Evolutionary conservation across 2,329 filamentous ascomycete genomes (phyloP), one percentile per base, ranked within the genome.

Genomic region (Claviceps sorghi): DNA sequence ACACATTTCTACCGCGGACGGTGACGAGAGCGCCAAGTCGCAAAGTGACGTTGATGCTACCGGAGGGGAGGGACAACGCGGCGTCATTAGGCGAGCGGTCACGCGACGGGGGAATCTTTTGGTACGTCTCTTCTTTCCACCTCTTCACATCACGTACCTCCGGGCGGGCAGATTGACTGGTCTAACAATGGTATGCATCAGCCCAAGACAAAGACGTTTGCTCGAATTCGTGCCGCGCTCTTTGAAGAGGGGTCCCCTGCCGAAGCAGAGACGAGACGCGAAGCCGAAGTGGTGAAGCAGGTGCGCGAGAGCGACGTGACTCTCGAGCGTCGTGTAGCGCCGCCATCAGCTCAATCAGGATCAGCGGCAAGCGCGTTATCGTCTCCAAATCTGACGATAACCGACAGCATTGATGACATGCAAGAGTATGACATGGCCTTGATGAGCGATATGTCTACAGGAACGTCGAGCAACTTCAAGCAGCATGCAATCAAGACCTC

Each of bases 121-220:
- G 63, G 88, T 93, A 74, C 65, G 49, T 45, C n/a, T 38, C 5
- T 11, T 26, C 7, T 32, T 29, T 26, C 7, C 26, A 4, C 19
- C 40, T 42, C 19, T 42, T 21, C 19, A 26, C 9, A 21, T 30
- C 15, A 49, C 34, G 6, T n/a, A 50, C 8, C 13, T 21, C 32
- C 8, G 7, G 32, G n/a, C 26, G 7, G 34, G 44, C 5, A 4
- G 11, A 47, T n/a, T 36, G 34, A 38, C n/a, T 43, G 52, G 38
- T 8, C 52, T 51, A 29, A 51, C 17, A 15, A 15, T 5, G 13
- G 26, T 10, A 38, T 38, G 8, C 10, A 36, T 22, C 58, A 94
- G 87, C 93, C 94, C 13, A 98, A 97, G 73, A 93, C 91, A 0
- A 95, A 95, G 69, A 89, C 85, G 0, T 98, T 98, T 66, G 89